Evolutionary conservation across 2,329 filamentous ascomycete genomes (phyloP).

Genomic region (Diplocarpon rosae): DNA sequence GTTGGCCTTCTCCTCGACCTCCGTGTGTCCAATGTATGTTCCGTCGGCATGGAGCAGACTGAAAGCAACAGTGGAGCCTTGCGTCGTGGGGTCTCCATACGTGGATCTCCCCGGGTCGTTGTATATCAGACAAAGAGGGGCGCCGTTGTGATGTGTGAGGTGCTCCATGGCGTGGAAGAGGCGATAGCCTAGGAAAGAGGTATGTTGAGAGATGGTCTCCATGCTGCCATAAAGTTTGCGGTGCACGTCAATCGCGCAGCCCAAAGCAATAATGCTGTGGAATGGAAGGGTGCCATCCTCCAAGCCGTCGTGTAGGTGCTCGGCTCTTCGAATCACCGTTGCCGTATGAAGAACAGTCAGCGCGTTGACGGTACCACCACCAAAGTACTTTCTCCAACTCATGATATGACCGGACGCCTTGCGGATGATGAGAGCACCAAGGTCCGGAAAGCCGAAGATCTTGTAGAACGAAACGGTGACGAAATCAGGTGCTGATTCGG

Average conservation of each 20-base stretch:
- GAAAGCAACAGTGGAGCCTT: conserved; percentile 71
- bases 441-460: conserved; percentile 87
- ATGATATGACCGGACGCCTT: conserved; percentile 56
- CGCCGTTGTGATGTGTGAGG: conserved; percentile 54
- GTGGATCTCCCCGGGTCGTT: conserved; percentile 26
- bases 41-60: conserved; percentile 63
- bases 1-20: conserved; percentile 75
- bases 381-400: conserved; percentile 66
- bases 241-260: conserved; percentile 62
- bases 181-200: conserved; percentile 47
- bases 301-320: conserved; percentile 63
- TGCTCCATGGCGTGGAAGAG: conserved; percentile 46
- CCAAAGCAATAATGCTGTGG: conserved; percentile 77
- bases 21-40: conserved; percentile 64
- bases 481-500: conserved; percentile 63
- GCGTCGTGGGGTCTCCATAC: conserved; percentile 25
- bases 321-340: conserved; percentile 69
- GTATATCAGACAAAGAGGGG: conserved; percentile 24
- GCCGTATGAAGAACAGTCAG: conserved; percentile 58
- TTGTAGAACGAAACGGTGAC: conserved; percentile 84
- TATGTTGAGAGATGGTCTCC: conserved; percentile 57
- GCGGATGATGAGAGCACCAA: conserved; percentile 74
- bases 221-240: conserved; percentile 59
- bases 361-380: conserved; percentile 86
- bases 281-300: conserved; percentile 89